Percentiles rank a stretch among this genome's conserved stretches.
Conservation (phyloP, 306 rosid genomes). For the Corylus heterophylla region DNA sequence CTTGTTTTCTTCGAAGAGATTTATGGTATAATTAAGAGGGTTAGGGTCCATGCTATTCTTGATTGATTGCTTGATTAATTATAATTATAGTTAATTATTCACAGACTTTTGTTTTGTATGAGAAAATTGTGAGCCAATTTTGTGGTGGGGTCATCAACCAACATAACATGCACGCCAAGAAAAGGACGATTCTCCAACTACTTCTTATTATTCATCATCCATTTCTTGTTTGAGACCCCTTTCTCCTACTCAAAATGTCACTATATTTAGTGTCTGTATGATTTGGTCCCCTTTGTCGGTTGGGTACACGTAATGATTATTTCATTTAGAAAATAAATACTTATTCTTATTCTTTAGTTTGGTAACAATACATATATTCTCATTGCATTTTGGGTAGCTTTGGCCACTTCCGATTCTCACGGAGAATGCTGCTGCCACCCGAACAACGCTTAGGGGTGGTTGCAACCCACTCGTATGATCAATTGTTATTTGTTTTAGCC, state of each 20-base stretch:
- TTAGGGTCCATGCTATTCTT: slow-evolving; percentile 7
- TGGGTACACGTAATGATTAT: too few relatives aligned
- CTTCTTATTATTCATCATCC: slow-evolving; percentile 35
- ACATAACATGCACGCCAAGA: slow-evolving; percentile 17
- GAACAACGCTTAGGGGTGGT: too few relatives aligned
- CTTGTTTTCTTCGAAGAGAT: neutral
- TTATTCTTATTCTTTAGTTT: too few relatives aligned
- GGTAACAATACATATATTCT: too few relatives aligned
- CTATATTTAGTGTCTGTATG: neutral
- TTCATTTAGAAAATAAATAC: too few relatives aligned
- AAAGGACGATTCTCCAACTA: slow-evolving; percentile 47
- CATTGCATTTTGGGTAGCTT: too few relatives aligned
- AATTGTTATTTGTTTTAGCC: too few relatives aligned
- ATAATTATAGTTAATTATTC: neutral
- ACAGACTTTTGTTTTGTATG: slow-evolving; percentile 18
- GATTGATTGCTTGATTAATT: neutral
- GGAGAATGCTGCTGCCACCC: too few relatives aligned
- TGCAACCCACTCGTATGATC: too few relatives aligned
- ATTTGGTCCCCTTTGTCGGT: too few relatives aligned
- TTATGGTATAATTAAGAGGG: neutral
- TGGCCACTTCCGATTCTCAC: too few relatives aligned
- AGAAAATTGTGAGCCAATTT: slow-evolving; percentile 24
- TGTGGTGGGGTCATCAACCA: slow-evolving; percentile 39
- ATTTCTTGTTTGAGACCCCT: slow-evolving; percentile 2
- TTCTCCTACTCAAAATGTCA: slow-evolving; percentile 20